A percentile compares a stretch with the other conserved stretches of the same genome.
Conservation (phyloP, 2,329 filamentous ascomycete species). For the Ascocoryne sarcoides region DNA sequence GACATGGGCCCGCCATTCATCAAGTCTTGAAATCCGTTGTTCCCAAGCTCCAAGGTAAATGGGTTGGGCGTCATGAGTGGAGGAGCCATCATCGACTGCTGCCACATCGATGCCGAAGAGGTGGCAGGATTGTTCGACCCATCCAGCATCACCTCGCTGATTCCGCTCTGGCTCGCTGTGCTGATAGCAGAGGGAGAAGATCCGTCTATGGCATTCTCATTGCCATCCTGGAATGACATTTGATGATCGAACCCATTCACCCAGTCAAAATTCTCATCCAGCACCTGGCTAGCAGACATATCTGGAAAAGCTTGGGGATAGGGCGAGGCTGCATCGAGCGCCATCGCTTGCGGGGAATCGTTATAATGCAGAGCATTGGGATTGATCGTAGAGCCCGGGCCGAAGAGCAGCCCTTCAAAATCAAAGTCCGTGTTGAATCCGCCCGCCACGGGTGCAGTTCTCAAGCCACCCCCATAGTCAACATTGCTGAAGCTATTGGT, state of each 20-base stretch:
- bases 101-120: conserved; percentile 55
- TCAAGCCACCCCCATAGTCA: conserved; percentile 59
- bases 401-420: conserved; percentile 62
- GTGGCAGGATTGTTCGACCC: conserved; percentile 58
- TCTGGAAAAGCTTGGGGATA: conserved; percentile 49
- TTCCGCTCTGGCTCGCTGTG: conserved; percentile 83
- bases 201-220: conserved; percentile 78
- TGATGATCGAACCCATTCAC: conserved; percentile 72
- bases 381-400: conserved; percentile 60
- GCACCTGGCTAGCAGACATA: conserved; percentile 46
- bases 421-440: conserved; percentile 58
- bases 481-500: conserved; percentile 60
- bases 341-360: conserved; percentile 62
- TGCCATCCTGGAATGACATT: conserved; percentile 58
- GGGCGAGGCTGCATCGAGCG: conserved; percentile 52
- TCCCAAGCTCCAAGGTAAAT: conserved; percentile 67
- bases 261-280: conserved; percentile 81
- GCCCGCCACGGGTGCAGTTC: conserved; percentile 68
- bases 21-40: conserved; percentile 69
- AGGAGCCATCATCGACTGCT: conserved; percentile 59
- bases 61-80: conserved; percentile 56
- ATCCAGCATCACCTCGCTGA: conserved; percentile 87
- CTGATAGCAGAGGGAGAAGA: conserved; percentile 96
- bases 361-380: conserved; percentile 74
- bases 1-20: conserved; percentile 64